These are phyloP conservation scores for Acorus gramineus DNA, from an alignment of 106 monocot genomes.

Conservation along the genomic window DNA sequence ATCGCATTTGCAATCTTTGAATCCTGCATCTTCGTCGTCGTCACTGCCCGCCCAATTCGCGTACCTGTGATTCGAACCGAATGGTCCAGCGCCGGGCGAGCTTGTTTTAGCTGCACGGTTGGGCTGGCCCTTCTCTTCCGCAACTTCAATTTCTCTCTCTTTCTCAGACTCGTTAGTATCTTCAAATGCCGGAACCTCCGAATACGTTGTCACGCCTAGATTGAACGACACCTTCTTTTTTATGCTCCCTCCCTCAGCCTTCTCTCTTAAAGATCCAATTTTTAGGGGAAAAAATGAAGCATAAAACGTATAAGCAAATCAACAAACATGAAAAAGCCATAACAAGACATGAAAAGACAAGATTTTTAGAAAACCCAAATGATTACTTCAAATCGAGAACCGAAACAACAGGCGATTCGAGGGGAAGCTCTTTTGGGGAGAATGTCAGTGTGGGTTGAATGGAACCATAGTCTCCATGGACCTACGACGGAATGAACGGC, in stretches of 20 bases:
- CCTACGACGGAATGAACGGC: conserved; percentile 2
- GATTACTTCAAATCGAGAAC: conserved; percentile 17
- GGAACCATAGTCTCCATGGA: not conserved
- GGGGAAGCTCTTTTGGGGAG: not conserved
- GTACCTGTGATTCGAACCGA: conserved; percentile 51
- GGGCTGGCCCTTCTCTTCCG: conserved; percentile 4
- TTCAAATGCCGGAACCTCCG: not conserved
- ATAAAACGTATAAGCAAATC: no score
- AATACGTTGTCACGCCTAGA: conserved; percentile 54
- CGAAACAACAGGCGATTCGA: not conserved
- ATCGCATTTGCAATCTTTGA: conserved; percentile 28
- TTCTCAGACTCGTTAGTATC: not conserved
- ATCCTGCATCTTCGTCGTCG: conserved; percentile 10
- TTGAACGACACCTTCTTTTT: conserved; percentile 82
- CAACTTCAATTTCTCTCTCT: conserved; percentile 6
- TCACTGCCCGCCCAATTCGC: conserved; percentile 39
- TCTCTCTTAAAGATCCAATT: conserved; percentile 17
- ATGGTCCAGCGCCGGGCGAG: conserved; percentile 8
- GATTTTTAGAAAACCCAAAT: no score
- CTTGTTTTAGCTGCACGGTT: not conserved
- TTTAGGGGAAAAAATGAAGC: no score
- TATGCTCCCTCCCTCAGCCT: conserved; percentile 12
- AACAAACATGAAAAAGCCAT: no score
- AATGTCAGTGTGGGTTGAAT: no score
- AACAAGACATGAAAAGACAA: no score